These are phyloP conservation scores for Aspergillus carbonarius DNA, from an alignment of 2,329 filamentous ascomycete species.

Conservation along the genomic window DNA sequence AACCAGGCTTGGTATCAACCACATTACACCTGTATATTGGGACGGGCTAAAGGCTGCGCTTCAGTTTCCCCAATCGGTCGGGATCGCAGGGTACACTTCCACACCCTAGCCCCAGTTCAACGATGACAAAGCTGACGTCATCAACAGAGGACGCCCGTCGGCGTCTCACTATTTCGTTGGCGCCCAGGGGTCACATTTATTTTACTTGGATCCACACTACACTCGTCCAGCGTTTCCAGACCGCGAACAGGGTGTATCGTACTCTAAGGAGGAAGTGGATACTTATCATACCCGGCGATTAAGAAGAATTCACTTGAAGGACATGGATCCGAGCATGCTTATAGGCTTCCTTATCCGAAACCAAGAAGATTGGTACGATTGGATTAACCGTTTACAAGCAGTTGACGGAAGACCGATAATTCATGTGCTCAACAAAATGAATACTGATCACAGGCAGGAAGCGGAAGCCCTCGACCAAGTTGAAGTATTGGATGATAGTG, in stretches of 20 bases:
- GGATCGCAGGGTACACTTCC: slow-evolving; percentile 76
- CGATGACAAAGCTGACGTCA: slow-evolving; percentile 11
- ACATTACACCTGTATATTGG: slow-evolving; percentile 92
- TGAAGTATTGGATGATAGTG: slow-evolving; percentile 73
- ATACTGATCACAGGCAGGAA: slow-evolving; percentile 55
- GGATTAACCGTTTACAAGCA: slow-evolving; percentile 73
- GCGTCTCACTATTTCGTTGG: slow-evolving; percentile 80
- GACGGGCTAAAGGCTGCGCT: slow-evolving; percentile 83
- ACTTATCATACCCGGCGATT: slow-evolving; percentile 86
- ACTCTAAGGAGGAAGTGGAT: slow-evolving; percentile 70
- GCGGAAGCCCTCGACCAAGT: slow-evolving; percentile 84
- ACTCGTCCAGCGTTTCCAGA: slow-evolving; percentile 74
- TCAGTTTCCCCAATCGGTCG: slow-evolving; percentile 88
- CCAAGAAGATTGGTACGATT: slow-evolving; percentile 78
- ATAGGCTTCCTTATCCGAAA: slow-evolving; percentile 86
- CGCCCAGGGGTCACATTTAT: slow-evolving; percentile 73
- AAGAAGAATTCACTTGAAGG: slow-evolving; percentile 75
- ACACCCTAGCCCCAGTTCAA: slow-evolving; percentile 22
- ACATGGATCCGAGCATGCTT: slow-evolving; percentile 98
- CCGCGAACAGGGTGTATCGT: slow-evolving; percentile 47
- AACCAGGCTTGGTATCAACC: slow-evolving; percentile 86
- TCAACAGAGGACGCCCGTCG: slow-evolving; percentile 76
- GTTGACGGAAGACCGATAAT: slow-evolving; percentile 82
- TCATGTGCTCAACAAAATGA: slow-evolving; percentile 70
- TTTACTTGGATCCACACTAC: slow-evolving; percentile 92